Evolutionary conservation across 2,329 filamentous ascomycete species (phyloP).

Genomic region (Sporothrix humicola): DNA sequence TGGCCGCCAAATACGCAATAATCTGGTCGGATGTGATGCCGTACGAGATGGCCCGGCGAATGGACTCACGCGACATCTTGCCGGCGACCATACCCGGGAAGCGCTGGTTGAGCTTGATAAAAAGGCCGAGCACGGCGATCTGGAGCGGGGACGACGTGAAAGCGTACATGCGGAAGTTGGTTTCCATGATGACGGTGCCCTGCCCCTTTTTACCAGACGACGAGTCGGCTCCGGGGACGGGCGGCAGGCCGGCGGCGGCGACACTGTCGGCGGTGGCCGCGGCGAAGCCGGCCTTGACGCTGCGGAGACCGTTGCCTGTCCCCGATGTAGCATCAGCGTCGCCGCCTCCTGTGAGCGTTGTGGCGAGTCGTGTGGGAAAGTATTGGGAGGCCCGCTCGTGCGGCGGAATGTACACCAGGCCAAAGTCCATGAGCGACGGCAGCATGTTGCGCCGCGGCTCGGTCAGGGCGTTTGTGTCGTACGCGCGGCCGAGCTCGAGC

Average conservation of each 20-base stretch:
- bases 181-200: constrained; percentile 94
- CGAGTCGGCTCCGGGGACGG: constrained; percentile 44
- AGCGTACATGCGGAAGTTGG: constrained; percentile 96
- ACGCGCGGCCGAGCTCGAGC: constrained; percentile 87
- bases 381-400: constrained; percentile 62
- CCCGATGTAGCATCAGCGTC: constrained; percentile 48
- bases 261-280: constrained; percentile 62
- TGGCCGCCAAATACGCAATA: constrained; percentile 86
- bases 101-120: constrained; percentile 83
- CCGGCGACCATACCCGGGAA: constrained; percentile 95
- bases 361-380: constrained; percentile 93
- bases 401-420: constrained; percentile 78
- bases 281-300: constrained; percentile 70
- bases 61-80: constrained; percentile 85
- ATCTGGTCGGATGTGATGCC: constrained; percentile 97
- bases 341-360: constrained; percentile 82
- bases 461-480: constrained; percentile 83
- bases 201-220: constrained; percentile 52
- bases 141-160: constrained; percentile 94
- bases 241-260: constrained; percentile 57
- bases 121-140: constrained; percentile 91
- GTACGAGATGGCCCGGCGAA: constrained; percentile 82
- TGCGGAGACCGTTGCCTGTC: constrained; percentile 59
- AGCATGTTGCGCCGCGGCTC: constrained; percentile 85
- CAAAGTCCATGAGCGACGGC: constrained; percentile 88